Conservation (phyloP, 2,329 filamentous ascomycete genomes). For the Nemania abortiva region DNA sequence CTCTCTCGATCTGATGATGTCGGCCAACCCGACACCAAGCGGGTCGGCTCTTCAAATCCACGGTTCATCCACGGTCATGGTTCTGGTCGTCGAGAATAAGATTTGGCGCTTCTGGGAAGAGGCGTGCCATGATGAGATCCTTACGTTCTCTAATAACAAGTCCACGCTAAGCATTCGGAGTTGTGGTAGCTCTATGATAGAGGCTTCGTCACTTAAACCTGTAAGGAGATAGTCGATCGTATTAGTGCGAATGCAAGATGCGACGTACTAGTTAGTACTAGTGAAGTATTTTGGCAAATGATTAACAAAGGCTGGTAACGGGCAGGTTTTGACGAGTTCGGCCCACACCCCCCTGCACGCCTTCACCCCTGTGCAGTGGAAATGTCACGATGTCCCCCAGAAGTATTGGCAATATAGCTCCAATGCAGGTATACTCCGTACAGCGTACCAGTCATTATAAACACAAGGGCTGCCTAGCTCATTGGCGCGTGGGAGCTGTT, state of each 20-base stretch:
- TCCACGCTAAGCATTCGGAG: not conserved
- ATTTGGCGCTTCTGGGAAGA: not conserved
- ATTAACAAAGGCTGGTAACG: constrained; percentile 11
- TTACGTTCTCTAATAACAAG: not conserved
- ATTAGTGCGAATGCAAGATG: constrained; percentile 13
- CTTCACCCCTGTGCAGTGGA: not conserved
- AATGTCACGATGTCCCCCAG: too few species aligned
- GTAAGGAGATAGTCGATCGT: constrained; percentile 6
- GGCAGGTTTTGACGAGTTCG: constrained; percentile 34
- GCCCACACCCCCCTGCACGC: constrained; percentile 2
- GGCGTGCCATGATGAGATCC: not conserved
- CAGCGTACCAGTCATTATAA: too few species aligned
- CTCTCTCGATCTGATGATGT: constrained; percentile 36
- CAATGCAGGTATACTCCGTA: too few species aligned
- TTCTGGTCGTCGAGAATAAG: constrained; percentile 3
- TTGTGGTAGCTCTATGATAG: not conserved
- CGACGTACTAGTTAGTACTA: constrained; percentile 13
- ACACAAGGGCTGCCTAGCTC: not conserved
- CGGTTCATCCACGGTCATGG: constrained; percentile 1
- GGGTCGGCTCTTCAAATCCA: constrained; percentile 3
- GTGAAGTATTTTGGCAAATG: constrained; percentile 13
- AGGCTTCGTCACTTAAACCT: constrained; percentile 8
- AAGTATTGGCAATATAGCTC: too few species aligned
- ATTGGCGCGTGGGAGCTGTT: not conserved
- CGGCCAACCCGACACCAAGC: constrained; percentile 32